phyloP scores from a whole-genome alignment of 2,329 filamentous ascomycete genomes.

The Curvularia hawaiiensis region DNA sequence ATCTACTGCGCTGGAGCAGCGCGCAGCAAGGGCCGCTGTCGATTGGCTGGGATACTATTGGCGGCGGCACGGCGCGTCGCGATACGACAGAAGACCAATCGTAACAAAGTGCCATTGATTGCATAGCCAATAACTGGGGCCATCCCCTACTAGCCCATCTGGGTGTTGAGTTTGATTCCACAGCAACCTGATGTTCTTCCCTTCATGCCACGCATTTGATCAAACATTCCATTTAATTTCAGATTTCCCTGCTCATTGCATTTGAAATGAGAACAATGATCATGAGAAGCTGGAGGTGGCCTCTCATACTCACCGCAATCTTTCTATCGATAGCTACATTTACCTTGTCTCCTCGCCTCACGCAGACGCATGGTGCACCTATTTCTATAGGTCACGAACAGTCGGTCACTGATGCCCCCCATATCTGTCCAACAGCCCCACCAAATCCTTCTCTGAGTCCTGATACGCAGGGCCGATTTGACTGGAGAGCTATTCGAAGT shows the following conservation, averaged over 20 bases:
- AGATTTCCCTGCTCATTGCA: not conserved
- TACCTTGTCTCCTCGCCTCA: slow-evolving; percentile 18
- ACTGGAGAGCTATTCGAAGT: slow-evolving; percentile 21
- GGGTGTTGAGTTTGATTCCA: not conserved
- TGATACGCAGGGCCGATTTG: not conserved
- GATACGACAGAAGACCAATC: not conserved
- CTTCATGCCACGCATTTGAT: not conserved
- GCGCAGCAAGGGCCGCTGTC: not conserved
- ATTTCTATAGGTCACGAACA: not conserved
- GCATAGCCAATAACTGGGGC: not conserved
- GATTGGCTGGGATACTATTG: not conserved
- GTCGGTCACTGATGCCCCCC: not conserved
- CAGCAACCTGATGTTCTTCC: not conserved
- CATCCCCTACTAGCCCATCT: not conserved
- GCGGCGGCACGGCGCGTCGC: not conserved
- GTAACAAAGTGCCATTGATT: not conserved
- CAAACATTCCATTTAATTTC: not conserved
- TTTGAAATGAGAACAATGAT: not conserved
- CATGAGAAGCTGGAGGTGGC: slow-evolving; percentile 15
- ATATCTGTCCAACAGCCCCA: not conserved
- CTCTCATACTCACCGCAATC: slow-evolving; percentile 10
- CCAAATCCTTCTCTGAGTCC: not conserved
- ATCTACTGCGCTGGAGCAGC: not conserved
- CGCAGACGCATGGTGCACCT: slow-evolving; percentile 14
- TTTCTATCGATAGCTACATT: slow-evolving; percentile 16